These are phyloP conservation scores for Trifolium pratense DNA, from an alignment of 306 rosid species.

Conservation along the genomic window DNA sequence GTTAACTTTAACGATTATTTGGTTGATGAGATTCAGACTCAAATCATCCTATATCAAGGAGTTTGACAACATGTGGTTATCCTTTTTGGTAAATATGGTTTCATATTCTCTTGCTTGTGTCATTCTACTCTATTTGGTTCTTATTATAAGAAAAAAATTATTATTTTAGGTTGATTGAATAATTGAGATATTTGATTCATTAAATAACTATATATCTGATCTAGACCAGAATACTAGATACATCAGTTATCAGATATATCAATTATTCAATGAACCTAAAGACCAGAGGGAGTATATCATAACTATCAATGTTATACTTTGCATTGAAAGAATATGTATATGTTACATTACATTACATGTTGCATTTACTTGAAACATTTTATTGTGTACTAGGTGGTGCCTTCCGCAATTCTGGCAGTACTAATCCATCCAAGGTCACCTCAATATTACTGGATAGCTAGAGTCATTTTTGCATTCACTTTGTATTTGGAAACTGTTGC, in stretches of 20 bases:
- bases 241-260: too few relatives aligned
- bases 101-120: neutral
- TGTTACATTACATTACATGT: too few relatives aligned
- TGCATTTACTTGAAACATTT: neutral
- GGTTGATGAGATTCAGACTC: conserved; percentile 68
- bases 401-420: conserved; percentile 56
- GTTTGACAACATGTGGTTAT: conserved; percentile 58
- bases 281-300: too few relatives aligned
- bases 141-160: too few relatives aligned
- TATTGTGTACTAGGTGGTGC: conserved; percentile 57
- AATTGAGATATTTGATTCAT: too few relatives aligned
- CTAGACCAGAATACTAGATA: too few relatives aligned
- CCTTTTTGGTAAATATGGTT: conserved; percentile 58
- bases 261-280: too few relatives aligned
- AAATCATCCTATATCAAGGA: conserved; percentile 71
- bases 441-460: neutral
- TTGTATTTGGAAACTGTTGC: conserved; percentile 72
- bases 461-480: conserved; percentile 69
- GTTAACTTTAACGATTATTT: conserved; percentile 60
- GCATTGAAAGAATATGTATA: neutral
- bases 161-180: too few relatives aligned
- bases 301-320: too few relatives aligned
- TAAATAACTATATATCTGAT: too few relatives aligned
- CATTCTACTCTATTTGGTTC: too few relatives aligned
- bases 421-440: conserved; percentile 48